These are phyloP conservation scores for Chrysanthemum lavandulifolium DNA, from an alignment of 129 eudicot species.

Conservation along the genomic window DNA sequence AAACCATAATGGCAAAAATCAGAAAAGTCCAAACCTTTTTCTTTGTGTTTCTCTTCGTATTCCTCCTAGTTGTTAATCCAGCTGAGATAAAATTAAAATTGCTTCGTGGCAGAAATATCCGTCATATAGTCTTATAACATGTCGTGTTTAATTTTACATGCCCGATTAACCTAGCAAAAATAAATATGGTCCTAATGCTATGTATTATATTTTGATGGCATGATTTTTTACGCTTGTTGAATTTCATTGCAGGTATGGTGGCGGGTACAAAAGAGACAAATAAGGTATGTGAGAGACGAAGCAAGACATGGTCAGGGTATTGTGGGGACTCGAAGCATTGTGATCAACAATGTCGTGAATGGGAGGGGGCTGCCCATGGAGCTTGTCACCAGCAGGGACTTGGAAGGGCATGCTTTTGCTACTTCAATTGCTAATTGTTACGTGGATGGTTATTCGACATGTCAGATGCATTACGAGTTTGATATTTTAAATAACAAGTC, in stretches of 20 bases:
- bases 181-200: background rate
- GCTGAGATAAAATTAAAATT: background rate
- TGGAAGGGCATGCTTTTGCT: too few species aligned
- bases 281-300: conserved; percentile 17
- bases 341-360: conserved; percentile 16
- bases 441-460: too few species aligned
- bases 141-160: background rate
- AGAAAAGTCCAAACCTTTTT: background rate
- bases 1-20: background rate
- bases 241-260: conserved; percentile 4
- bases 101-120: background rate
- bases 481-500: too few species aligned
- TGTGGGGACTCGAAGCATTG: conserved; percentile 17
- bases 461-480: too few species aligned
- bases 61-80: conserved; percentile 15
- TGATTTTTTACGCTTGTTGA: background rate
- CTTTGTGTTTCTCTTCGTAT: background rate
- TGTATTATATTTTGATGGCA: background rate
- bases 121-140: background rate
- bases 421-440: too few species aligned
- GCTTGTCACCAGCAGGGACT: conserved; percentile 35
- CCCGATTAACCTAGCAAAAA: background rate
- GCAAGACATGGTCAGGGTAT: conserved; percentile 29
- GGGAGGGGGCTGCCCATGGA: conserved; percentile 25
- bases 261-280: background rate